Conservation (phyloP, 768 basidiomycete species). For the Hygrocybe punicea region DNA sequence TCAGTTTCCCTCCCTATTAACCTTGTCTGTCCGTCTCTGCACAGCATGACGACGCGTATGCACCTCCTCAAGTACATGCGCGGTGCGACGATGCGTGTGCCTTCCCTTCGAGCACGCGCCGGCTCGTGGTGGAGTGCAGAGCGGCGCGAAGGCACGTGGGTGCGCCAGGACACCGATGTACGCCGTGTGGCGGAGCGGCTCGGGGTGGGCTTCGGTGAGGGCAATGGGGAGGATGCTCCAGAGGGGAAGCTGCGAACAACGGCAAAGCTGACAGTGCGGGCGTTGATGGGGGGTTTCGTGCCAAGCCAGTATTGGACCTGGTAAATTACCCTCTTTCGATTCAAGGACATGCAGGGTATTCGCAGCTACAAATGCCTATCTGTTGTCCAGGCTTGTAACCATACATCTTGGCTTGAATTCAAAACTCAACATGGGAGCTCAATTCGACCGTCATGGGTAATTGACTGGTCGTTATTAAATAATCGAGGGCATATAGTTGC, state of each 20-base stretch:
- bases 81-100: slow-evolving; percentile 55
- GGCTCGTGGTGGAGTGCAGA: slow-evolving; percentile 57
- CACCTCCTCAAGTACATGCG: slow-evolving; percentile 55
- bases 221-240: not conserved
- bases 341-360: too few relatives aligned
- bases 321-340: not conserved
- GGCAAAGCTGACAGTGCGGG: slow-evolving; percentile 31
- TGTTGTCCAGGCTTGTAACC: too few relatives aligned
- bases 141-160: slow-evolving; percentile 48
- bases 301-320: slow-evolving; percentile 33
- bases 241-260: slow-evolving; percentile 35
- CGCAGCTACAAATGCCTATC: too few relatives aligned
- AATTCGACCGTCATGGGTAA: too few relatives aligned
- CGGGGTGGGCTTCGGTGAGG: slow-evolving; percentile 36
- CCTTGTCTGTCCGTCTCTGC: too few relatives aligned
- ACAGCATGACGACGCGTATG: slow-evolving; percentile 27
- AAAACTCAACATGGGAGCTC: too few relatives aligned
- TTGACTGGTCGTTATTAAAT: too few relatives aligned
- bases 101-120: slow-evolving; percentile 45
- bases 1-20: too few relatives aligned
- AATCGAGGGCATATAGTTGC: too few relatives aligned
- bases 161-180: slow-evolving; percentile 48
- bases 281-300: slow-evolving; percentile 30
- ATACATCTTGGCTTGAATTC: too few relatives aligned
- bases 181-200: slow-evolving; percentile 44